These are phyloP conservation scores for Plasmodium yoelii DNA, from an alignment of 169 alveolate genomes.

Conservation along the genomic window DNA sequence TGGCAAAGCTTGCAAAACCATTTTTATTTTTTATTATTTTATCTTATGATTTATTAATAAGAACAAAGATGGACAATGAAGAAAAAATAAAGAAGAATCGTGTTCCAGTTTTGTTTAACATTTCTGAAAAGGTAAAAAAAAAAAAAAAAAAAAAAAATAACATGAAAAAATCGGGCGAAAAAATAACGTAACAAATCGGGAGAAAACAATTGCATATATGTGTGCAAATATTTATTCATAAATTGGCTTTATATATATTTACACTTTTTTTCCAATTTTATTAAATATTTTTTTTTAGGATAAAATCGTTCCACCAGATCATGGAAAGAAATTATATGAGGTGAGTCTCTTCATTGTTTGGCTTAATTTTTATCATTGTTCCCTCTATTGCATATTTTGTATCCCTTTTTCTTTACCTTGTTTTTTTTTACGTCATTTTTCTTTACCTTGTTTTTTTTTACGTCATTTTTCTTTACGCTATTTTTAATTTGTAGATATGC, in stretches of 20 bases:
- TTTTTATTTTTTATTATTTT: conserved; percentile 22
- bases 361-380: background rate
- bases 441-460: background rate
- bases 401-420: background rate
- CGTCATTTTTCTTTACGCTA: background rate
- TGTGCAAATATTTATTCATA: background rate
- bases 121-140: conserved; percentile 26
- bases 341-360: conserved; percentile 7
- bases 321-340: conserved; percentile 13
- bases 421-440: background rate
- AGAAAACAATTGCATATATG: background rate
- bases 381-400: background rate
- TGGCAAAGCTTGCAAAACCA: conserved; percentile 8
- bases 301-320: conserved; percentile 20
- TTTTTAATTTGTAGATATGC: conserved; percentile 8
- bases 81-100: conserved; percentile 28
- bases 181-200: too few species aligned
- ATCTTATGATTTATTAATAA: conserved; percentile 17
- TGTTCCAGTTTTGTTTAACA: conserved; percentile 26
- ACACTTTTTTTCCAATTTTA: background rate
- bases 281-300: conserved; percentile 9
- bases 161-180: background rate
- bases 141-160: background rate
- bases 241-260: background rate
- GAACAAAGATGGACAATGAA: conserved; percentile 61